A percentile compares a stretch with the other conserved stretches of the same genome.
These are phyloP conservation scores for Coemansia sp. DNA, from an alignment of 192 early-diverging fungal genomes.

Conservation along the genomic window DNA sequence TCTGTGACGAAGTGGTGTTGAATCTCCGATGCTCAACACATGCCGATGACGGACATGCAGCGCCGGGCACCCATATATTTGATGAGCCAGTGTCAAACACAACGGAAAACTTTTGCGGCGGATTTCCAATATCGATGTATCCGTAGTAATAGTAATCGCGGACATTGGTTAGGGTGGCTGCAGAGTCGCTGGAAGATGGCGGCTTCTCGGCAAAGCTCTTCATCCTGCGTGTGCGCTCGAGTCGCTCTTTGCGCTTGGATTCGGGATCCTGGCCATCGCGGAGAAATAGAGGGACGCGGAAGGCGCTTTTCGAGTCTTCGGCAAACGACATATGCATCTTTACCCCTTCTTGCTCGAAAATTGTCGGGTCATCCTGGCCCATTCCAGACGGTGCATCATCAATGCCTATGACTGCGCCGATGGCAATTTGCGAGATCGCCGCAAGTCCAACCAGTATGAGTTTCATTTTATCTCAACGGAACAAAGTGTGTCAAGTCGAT, in stretches of 20 bases:
- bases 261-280: conserved; percentile 52
- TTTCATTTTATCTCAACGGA: conserved; percentile 6
- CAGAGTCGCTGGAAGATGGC: conserved; percentile 8
- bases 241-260: conserved; percentile 39
- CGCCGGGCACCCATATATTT: conserved; percentile 77
- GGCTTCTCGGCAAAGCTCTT: conserved; percentile 35
- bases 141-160: conserved; percentile 68
- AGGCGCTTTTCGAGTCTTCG: conserved; percentile 21
- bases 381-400: conserved; percentile 3
- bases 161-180: conserved; percentile 35
- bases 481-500: not conserved
- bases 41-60: conserved; percentile 64
- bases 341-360: conserved; percentile 19
- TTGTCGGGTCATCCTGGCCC: conserved; percentile 9
- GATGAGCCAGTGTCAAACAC: conserved; percentile 72
- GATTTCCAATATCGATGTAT: conserved; percentile 67
- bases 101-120: conserved; percentile 71
- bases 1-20: conserved; percentile 66
- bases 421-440: not conserved
- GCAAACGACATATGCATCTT: conserved; percentile 31
- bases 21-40: conserved; percentile 85
- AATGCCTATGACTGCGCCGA: conserved; percentile 6
- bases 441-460: conserved; percentile 6
- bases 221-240: conserved; percentile 40
- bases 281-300: conserved; percentile 43